Base-by-base conservation (phyloP, 2,329 filamentous ascomycete genomes). In the Sporothrix protearum region DNA sequence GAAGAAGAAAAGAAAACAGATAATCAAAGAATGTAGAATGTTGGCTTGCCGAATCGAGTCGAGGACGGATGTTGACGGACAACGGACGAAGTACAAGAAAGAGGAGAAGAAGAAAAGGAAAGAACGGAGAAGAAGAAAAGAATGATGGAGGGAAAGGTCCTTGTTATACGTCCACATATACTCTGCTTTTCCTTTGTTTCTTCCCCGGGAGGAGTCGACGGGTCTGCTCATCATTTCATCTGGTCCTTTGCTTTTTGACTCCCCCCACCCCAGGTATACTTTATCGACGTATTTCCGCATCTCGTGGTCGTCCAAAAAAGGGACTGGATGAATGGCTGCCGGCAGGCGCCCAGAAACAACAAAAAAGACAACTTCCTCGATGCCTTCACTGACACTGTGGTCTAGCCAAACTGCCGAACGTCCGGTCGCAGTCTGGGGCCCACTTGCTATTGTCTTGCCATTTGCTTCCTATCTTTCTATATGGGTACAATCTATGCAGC, bases 81-180 rank as follows among this genome's bases (percentile, higher is more conserved):
- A 69, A 69, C 55, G 49, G 7, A 59, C n/a, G n/a, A 33, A 10
- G 16, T n/a, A 47, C 10, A 59, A 59, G 10, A 53, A 2, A 55
- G 12, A 49, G 45, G 22, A 36, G 6, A 16, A 55, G 14, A 4
- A 53, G 47, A 70, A 53, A 28, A 28, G 14, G 28, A 42, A 69
- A 59, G 36, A 36, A 59, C 36, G 49, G 19, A 39, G 55, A 51
- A 42, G 55, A 36, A 25, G 10, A 63, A 33, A 49, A n/a, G 14
- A 66, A 4, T 12, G 16, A 53, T 1, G n/a, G 14, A 53, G 36
- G 25, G 51, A 12, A 59, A 19, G 10, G 12, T 25, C 45, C n/a
- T 6, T 59, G 25, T 57, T 59, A 69, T 57, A 69, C 51, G 67
- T 69, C 51, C 59, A 69, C 51, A 59, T 69, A 59, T 55, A 53